These are phyloP conservation scores for Phoenix roebelenii DNA, from an alignment of 176 grass and related monocot species.

Conservation along the genomic window DNA sequence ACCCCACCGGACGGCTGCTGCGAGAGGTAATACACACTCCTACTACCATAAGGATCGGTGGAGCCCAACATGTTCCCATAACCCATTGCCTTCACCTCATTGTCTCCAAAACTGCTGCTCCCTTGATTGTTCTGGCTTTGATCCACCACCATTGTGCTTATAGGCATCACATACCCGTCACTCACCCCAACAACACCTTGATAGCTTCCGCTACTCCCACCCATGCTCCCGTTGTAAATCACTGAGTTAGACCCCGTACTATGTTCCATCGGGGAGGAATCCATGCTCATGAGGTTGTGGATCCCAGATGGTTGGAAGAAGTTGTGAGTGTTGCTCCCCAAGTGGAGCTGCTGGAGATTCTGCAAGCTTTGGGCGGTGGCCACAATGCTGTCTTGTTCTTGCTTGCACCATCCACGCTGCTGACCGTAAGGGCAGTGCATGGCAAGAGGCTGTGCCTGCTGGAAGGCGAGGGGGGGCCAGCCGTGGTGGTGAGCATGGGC, in stretches of 20 bases:
- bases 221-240: constrained; percentile 9
- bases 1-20: constrained; percentile 8
- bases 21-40: constrained; percentile 17
- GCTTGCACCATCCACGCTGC: constrained; percentile 50
- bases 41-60: constrained; percentile 18
- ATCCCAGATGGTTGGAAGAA: constrained; percentile 33
- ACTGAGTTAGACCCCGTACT: constrained; percentile 13
- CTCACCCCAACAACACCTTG: not conserved
- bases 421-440: constrained; percentile 23
- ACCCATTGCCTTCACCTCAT: constrained; percentile 1
- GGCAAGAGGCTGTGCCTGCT: constrained; percentile 20
- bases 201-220: not conserved
- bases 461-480: constrained; percentile 27
- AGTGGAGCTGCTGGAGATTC: constrained; percentile 30
- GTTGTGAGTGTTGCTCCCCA: constrained; percentile 31
- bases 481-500: constrained; percentile 8
- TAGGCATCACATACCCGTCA: constrained; percentile 29
- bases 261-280: constrained; percentile 21
- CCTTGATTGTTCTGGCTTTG: constrained; percentile 25
- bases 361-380: constrained; percentile 32
- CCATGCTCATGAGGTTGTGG: constrained; percentile 21
- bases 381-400: constrained; percentile 43
- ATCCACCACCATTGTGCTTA: constrained; percentile 31
- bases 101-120: constrained; percentile 12
- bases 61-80: constrained; percentile 4